A percentile compares a stretch with the other conserved stretches of the same genome.
phyloP scores from a whole-genome alignment of 805 yeast species.

The Saccharomyces mikatae region DNA sequence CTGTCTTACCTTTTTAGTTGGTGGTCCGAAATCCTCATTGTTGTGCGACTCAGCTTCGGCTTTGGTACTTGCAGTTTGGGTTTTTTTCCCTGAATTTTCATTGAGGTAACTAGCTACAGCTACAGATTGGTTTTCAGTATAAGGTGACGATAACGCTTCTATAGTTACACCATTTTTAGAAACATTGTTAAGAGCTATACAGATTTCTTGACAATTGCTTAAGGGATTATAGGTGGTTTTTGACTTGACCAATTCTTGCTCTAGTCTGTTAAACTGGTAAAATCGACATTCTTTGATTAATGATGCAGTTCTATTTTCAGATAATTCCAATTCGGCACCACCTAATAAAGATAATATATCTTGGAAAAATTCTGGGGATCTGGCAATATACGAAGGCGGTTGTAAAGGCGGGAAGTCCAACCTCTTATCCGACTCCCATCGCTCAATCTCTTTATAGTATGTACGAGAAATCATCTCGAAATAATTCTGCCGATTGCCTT shows the following conservation, averaged over 20 bases:
- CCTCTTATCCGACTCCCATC: conserved; percentile 28
- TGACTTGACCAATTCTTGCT: conserved; percentile 39
- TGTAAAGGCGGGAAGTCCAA: conserved; percentile 64
- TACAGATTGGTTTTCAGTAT: background rate
- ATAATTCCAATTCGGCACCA: conserved; percentile 44
- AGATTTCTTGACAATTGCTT: conserved; percentile 43
- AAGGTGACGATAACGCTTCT: background rate
- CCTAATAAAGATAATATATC: conserved; percentile 48
- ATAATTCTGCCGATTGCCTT: conserved; percentile 72
- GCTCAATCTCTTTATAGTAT: conserved; percentile 43
- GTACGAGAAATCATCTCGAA: conserved; percentile 54
- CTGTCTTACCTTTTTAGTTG: background rate
- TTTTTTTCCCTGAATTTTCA: background rate
- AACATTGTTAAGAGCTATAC: conserved; percentile 40
- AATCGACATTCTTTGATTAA: conserved; percentile 64
- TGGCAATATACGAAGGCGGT: conserved; percentile 41
- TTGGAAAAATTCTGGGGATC: conserved; percentile 46
- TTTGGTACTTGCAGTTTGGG: background rate
- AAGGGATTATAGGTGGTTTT: conserved; percentile 4
- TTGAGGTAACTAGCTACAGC: background rate
- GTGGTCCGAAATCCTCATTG: background rate
- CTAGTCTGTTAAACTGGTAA: conserved; percentile 59
- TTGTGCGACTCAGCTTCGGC: background rate
- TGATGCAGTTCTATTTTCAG: conserved; percentile 46
- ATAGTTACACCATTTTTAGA: conserved; percentile 30